Evolutionary conservation across 176 grass and related monocot species (phyloP).

Genomic region (Carex littledalei): DNA sequence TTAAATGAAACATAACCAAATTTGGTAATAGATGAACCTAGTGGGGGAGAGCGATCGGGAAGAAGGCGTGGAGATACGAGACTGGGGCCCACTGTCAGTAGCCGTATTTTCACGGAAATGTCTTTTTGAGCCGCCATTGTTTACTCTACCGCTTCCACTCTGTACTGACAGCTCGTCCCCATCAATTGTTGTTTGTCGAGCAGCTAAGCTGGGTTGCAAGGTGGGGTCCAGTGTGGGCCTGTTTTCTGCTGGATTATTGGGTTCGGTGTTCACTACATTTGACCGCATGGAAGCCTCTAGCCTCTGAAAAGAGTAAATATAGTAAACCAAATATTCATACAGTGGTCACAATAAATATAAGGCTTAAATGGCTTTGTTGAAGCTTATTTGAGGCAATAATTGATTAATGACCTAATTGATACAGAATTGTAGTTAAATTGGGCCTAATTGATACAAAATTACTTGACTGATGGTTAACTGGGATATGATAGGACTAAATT

Average conservation of each 20-base stretch:
- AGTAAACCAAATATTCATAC: neutral
- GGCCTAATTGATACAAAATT: neutral
- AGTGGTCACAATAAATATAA: neutral
- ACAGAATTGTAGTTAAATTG: neutral
- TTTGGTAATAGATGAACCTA: conserved; percentile 35
- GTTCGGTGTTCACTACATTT: neutral
- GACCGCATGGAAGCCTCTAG: conserved; percentile 10
- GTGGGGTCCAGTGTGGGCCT: neutral
- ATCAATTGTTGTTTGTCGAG: conserved; percentile 12
- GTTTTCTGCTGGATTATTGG: conserved; percentile 2
- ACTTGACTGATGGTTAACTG: neutral
- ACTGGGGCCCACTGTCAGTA: conserved; percentile 34
- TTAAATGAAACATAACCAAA: neutral
- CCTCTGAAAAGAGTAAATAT: conserved; percentile 11
- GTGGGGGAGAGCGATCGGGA: conserved; percentile 74
- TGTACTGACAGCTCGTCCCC: neutral
- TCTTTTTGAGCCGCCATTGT: conserved; percentile 45
- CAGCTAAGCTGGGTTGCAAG: neutral
- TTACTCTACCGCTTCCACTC: conserved; percentile 12
- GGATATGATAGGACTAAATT: neutral
- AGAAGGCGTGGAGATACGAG: conserved; percentile 70
- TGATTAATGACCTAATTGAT: neutral
- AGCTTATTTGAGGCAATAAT: neutral
- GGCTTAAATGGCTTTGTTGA: neutral
- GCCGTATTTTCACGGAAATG: conserved; percentile 14